Evolutionary conservation across 345 rosid species (phyloP).

Genomic region (Microthlaspi erraticum): DNA sequence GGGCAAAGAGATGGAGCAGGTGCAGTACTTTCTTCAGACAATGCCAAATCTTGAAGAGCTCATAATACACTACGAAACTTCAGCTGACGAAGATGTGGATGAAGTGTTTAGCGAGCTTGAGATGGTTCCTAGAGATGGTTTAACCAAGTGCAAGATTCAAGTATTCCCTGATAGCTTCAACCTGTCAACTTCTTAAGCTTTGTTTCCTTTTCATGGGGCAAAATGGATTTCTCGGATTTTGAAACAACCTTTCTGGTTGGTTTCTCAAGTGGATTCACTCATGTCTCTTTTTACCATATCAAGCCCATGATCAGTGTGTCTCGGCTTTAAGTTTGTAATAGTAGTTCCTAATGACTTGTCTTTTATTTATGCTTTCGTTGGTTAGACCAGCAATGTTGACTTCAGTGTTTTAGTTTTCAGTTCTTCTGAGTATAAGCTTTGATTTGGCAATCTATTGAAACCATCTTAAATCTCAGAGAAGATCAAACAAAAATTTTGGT

Average conservation of each 20-base stretch:
- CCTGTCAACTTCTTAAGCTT: background rate
- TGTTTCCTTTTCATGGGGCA: background rate
- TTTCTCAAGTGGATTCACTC: constrained; percentile 17
- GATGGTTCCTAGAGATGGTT: constrained; percentile 9
- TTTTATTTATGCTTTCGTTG: background rate
- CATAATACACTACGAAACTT: constrained; percentile 5
- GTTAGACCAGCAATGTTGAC: background rate
- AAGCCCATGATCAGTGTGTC: constrained; percentile 16
- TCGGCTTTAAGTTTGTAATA: constrained; percentile 25
- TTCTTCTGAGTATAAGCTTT: constrained; percentile 6
- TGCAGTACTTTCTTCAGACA: constrained; percentile 1
- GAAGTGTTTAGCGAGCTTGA: constrained; percentile 16
- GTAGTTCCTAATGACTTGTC: background rate
- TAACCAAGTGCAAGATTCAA: constrained; percentile 25
- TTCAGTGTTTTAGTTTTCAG: background rate
- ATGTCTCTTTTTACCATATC: constrained; percentile 15
- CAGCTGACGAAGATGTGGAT: constrained; percentile 3
- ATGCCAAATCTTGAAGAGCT: constrained; percentile 37
- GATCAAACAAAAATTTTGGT: background rate
- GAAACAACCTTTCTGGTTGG: background rate
- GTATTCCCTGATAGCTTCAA: constrained; percentile 2
- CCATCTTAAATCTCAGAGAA: background rate
- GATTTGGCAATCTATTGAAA: constrained; percentile 5
- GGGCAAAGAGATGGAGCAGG: constrained; percentile 16
- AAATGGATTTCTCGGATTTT: background rate